Evolutionary conservation across 2,329 filamentous ascomycete species (phyloP).

Genomic region (Colletotrichum lindemuthianum): DNA sequence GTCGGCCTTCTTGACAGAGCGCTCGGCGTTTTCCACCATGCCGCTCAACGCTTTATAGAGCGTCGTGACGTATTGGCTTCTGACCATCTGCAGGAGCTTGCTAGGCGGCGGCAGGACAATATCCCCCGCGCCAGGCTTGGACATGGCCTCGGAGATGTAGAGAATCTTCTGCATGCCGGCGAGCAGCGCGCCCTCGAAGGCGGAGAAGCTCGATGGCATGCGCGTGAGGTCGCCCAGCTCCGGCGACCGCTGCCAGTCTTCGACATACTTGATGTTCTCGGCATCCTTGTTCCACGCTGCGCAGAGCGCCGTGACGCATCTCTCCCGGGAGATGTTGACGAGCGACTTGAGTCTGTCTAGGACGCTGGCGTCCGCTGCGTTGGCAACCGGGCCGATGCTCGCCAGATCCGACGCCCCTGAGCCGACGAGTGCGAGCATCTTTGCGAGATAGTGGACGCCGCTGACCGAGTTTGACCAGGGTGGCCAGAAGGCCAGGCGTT

Average conservation of each 20-base stretch:
- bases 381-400: conserved; percentile 72
- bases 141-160: conserved; percentile 88
- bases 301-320: conserved; percentile 86
- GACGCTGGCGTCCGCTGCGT: conserved; percentile 61
- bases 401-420: conserved; percentile 88
- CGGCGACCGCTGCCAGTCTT: conserved; percentile 88
- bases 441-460: conserved; percentile 89
- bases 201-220: conserved; percentile 87
- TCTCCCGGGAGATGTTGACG: conserved; percentile 82
- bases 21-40: conserved; percentile 96
- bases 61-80: conserved; percentile 91
- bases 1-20: conserved; percentile 71
- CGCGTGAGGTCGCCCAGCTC: conserved; percentile 89
- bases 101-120: conserved; percentile 86
- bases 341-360: conserved; percentile 80
- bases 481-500: conserved; percentile 96
- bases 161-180: conserved; percentile 93
- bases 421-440: conserved; percentile 84
- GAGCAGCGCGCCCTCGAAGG: conserved; percentile 85
- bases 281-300: conserved; percentile 94
- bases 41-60: conserved; percentile 94
- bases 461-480: conserved; percentile 92
- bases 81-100: conserved; percentile 90
- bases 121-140: conserved; percentile 75
- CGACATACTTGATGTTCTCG: conserved; percentile 89